Percentiles rank a stretch among this genome's conserved stretches.
These are phyloP conservation scores for Mariannaea elegans DNA, from an alignment of 2,329 filamentous ascomycete genomes.

Conservation along the genomic window DNA sequence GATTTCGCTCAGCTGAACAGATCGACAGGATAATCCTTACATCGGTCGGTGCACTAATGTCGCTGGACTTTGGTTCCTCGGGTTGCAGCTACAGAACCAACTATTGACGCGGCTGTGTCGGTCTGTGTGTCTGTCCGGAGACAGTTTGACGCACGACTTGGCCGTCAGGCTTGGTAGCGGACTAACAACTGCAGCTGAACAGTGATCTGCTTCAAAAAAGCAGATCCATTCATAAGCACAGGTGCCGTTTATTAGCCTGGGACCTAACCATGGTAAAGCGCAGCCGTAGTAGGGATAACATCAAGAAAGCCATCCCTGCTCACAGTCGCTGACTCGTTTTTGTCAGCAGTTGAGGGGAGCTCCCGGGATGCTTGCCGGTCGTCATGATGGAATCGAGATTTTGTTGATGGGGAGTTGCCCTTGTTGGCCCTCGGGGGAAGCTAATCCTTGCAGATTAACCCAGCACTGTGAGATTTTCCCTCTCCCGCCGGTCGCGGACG, in stretches of 20 bases:
- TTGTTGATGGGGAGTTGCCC: constrained; percentile 7
- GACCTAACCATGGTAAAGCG: constrained; percentile 3
- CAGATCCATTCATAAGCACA: constrained; percentile 1
- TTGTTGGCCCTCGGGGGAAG: constrained; percentile 2
- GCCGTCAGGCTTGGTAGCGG: constrained; percentile 15
- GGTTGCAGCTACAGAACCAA: constrained; percentile 18
- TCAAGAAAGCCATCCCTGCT: constrained; percentile 11
- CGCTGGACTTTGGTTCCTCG: constrained; percentile 13
- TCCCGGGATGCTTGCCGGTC: constrained; percentile 17
- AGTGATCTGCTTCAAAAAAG: neutral
- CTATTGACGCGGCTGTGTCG: constrained; percentile 19
- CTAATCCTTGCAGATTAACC: constrained; percentile 16
- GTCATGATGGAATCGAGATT: constrained; percentile 16
- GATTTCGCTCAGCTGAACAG: constrained; percentile 1
- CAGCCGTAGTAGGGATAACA: neutral
- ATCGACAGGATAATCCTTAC: constrained; percentile 1
- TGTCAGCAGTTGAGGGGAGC: constrained; percentile 7
- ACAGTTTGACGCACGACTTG: constrained; percentile 15
- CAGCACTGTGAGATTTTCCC: neutral
- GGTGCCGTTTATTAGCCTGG: constrained; percentile 9
- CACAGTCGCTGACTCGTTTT: neutral
- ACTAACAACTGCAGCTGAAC: constrained; percentile 7
- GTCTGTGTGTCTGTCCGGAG: neutral
- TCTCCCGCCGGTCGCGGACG: neutral
- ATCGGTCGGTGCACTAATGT: constrained; percentile 15